A percentile compares a stretch with the other conserved stretches of the same genome.
phyloP scores from a whole-genome alignment of 768 basidiomycete species.

The Rickenella mellea region DNA sequence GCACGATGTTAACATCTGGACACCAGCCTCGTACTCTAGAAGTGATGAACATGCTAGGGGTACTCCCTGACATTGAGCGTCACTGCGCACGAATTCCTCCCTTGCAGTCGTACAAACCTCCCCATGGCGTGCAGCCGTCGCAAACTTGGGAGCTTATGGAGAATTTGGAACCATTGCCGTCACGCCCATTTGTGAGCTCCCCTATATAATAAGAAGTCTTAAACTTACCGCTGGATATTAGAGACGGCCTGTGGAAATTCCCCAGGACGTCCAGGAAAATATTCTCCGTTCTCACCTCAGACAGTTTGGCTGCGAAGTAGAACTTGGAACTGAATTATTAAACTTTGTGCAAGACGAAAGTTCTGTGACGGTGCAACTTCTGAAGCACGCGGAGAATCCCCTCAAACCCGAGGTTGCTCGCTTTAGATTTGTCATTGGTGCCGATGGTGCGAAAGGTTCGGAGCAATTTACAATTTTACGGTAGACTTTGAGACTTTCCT shows the following conservation, averaged over 20 bases:
- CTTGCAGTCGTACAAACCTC: neutral
- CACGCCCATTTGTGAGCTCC: neutral
- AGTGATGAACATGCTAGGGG: neutral
- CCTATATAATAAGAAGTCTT: too few relatives aligned
- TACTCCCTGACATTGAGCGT: neutral
- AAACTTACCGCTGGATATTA: too few relatives aligned
- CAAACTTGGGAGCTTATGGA: neutral
- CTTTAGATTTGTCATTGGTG: slow-evolving; percentile 28
- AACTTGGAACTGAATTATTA: slow-evolving; percentile 35
- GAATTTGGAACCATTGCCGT: neutral
- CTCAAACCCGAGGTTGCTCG: slow-evolving; percentile 16
- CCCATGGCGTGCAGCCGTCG: neutral
- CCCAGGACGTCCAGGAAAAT: too few relatives aligned
- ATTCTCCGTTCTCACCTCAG: slow-evolving; percentile 21
- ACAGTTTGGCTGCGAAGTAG: slow-evolving; percentile 22
- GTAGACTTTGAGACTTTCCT: neutral
- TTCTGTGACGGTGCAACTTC: slow-evolving; percentile 10
- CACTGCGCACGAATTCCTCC: neutral
- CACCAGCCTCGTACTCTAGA: neutral
- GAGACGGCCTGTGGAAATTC: too few relatives aligned
- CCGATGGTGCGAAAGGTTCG: slow-evolving; percentile 29
- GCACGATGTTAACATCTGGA: neutral
- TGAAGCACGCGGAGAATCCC: slow-evolving; percentile 13
- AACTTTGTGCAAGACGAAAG: slow-evolving; percentile 30
- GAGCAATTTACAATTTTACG: neutral